Evolutionary conservation across 805 yeast species (phyloP).

Genomic region (Spathaspora passalidarum): DNA sequence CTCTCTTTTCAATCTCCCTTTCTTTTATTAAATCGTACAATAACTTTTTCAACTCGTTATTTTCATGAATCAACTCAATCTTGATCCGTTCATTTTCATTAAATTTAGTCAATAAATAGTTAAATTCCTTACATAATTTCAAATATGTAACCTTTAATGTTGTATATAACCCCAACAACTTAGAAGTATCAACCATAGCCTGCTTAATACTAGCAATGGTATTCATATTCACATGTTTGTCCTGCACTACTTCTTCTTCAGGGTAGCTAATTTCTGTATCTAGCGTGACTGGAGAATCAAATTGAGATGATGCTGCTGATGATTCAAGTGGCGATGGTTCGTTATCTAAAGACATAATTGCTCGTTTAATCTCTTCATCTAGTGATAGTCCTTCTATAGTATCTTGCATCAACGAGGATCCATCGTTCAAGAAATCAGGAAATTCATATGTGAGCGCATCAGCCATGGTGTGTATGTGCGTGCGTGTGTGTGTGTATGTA

Average conservation of each 20-base stretch:
- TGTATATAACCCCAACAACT: conserved; percentile 29
- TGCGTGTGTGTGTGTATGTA: not conserved
- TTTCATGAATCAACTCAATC: conserved; percentile 33
- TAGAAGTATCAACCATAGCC: conserved; percentile 23
- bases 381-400: conserved; percentile 1
- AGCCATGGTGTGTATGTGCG: not conserved
- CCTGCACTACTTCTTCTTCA: conserved; percentile 27
- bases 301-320: not conserved
- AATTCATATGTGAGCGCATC: not conserved
- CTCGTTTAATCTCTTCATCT: conserved; percentile 5
- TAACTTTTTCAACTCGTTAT: conserved; percentile 28
- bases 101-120: conserved; percentile 31
- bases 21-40: conserved; percentile 27
- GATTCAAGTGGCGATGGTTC: not conserved
- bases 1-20: conserved; percentile 11
- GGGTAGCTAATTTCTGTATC: not conserved
- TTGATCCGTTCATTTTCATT: conserved; percentile 35
- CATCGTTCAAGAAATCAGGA: not conserved
- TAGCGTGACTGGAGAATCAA: conserved; percentile 1
- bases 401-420: not conserved
- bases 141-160: conserved; percentile 32
- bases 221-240: conserved; percentile 33
- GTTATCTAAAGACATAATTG: conserved; percentile 1
- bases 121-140: conserved; percentile 38
- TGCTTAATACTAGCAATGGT: conserved; percentile 19